Conservation (phyloP, 2,329 filamentous ascomycete species). For the Aureobasidium pullulans region DNA sequence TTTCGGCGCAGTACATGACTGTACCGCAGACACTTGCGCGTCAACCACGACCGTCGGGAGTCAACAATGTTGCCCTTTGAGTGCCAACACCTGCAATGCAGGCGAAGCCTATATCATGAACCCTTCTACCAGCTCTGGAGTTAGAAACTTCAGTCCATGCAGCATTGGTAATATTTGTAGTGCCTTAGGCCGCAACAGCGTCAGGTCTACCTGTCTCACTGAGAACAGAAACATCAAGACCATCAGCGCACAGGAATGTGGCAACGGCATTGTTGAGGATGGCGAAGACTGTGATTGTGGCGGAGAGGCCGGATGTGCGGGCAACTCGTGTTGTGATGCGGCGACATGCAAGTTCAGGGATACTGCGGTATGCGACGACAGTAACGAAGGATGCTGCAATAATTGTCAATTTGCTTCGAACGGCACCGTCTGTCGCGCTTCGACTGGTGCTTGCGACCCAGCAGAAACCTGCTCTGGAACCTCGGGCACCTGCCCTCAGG, state of each 20-base stretch:
- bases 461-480: conserved; percentile 73
- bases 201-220: conserved; percentile 70
- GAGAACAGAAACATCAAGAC: conserved; percentile 78
- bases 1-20: conserved; percentile 94
- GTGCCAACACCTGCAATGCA: conserved; percentile 61
- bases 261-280: conserved; percentile 91
- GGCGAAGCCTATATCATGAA: conserved; percentile 88
- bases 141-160: conserved; percentile 78
- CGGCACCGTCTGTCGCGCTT: conserved; percentile 71
- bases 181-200: conserved; percentile 67
- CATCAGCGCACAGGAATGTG: conserved; percentile 77
- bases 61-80: conserved; percentile 76
- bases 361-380: conserved; percentile 71
- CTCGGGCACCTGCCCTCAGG: conserved; percentile 64
- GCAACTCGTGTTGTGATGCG: conserved; percentile 76
- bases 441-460: conserved; percentile 76
- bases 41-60: conserved; percentile 53
- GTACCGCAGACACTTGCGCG: conserved; percentile 59
- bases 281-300: conserved; percentile 97
- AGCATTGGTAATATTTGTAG: conserved; percentile 91
- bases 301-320: conserved; percentile 60
- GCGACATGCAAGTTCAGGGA: conserved; percentile 76
- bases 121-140: conserved; percentile 67
- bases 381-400: conserved; percentile 78
- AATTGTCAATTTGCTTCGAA: conserved; percentile 59